A percentile compares a stretch with the other conserved stretches of the same genome.
These are phyloP conservation scores for Rhodotorula sphaerocarpa DNA, from an alignment of 768 basidiomycete genomes.

Conservation along the genomic window DNA sequence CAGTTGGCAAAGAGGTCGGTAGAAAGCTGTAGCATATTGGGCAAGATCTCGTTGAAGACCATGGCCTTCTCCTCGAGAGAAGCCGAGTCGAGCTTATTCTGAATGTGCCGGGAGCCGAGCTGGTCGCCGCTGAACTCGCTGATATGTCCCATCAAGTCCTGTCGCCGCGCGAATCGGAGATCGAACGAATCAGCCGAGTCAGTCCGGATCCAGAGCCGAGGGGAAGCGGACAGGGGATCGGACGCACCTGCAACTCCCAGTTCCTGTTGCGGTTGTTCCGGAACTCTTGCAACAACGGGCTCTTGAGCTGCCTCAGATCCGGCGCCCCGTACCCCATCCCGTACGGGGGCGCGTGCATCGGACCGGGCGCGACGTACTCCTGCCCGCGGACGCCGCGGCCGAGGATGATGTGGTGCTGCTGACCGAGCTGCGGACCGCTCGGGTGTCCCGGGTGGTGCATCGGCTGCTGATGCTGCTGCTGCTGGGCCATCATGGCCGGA, in stretches of 20 bases:
- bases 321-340: conserved; percentile 19
- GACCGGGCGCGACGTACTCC: conserved; percentile 32
- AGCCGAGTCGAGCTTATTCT: conserved; percentile 70
- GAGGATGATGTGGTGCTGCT: conserved; percentile 35
- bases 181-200: not conserved
- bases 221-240: not conserved
- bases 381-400: conserved; percentile 23
- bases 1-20: conserved; percentile 96
- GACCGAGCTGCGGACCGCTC: conserved; percentile 22
- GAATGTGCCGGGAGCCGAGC: conserved; percentile 96
- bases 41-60: conserved; percentile 81
- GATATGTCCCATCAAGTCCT: conserved; percentile 80
- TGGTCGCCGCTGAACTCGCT: conserved; percentile 92
- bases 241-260: conserved; percentile 69
- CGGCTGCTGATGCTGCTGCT: not conserved
- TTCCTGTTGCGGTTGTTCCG: conserved; percentile 65
- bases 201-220: conserved; percentile 16
- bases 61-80: conserved; percentile 67
- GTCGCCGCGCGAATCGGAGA: not conserved
- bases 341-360: conserved; percentile 7
- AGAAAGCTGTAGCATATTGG: conserved; percentile 66
- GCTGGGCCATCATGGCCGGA: not conserved
- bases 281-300: conserved; percentile 74
- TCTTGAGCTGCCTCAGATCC: conserved; percentile 49
- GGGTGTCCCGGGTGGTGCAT: not conserved